Evolutionary conservation across 208 protist genomes (phyloP), one percentile per base, ranked within the genome.

Genomic region (Wallacemonas sp.): DNA sequence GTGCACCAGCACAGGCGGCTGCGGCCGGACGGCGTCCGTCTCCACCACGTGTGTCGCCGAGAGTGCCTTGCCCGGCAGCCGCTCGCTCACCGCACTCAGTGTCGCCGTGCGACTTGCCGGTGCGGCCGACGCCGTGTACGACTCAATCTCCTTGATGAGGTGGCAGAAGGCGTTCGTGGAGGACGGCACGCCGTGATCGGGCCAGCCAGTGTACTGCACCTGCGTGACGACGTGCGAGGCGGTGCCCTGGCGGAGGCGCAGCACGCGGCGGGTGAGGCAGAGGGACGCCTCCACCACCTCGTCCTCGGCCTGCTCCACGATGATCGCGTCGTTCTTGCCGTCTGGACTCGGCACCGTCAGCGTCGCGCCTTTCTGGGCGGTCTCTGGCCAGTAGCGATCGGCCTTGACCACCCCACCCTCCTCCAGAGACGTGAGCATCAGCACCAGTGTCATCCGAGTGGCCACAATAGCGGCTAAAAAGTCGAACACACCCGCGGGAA

Each of bases 161-260:
- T 67, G 65, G 18, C 86, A 74, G 57, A 95, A 87, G 0, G 81
- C 67, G 33, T 76, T 73, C 25, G 75, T 80, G 57, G 79, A 87
- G 57, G 69, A 48, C 25, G 89, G 89, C 5, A 95, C 81, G n/a
- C 86, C 86, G 49, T 86, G 87, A 70, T 95, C 89, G 0, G 89
- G 89, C 87, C 89, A 95, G 23, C 83, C 87, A 4, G 76, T 78
- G 63, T 95, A 95, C 82, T 95, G 89, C 42, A 93, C 68, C 59
- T 90, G 81, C 7, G 70, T 39, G 18, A 95, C 29, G 55, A 72
- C 77, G 62, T 86, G 82, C 20, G 48, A 23, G 44, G 20, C 31
- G 22, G 38, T n/a, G 8, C 20, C 39, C n/a, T 76, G 55, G 25
- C 31, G 32, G 39, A 84, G 18, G 39, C 68, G 57, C 28, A 84